Base-by-base conservation (phyloP, 2,329 filamentous ascomycete genomes). In the Xylaria sp. region DNA sequence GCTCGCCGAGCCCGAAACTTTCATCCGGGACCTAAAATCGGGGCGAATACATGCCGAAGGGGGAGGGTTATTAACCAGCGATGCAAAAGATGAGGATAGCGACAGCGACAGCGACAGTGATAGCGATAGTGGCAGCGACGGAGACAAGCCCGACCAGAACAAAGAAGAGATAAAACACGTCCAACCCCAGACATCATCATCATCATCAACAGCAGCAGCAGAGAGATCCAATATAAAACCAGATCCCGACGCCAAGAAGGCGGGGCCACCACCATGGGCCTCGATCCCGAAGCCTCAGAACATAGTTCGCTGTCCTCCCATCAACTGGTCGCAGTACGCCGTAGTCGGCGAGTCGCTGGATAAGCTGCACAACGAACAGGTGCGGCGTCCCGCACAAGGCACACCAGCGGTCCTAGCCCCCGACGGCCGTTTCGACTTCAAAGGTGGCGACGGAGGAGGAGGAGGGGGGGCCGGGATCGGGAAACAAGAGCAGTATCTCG, bases 301-400 rank as follows among this genome's bases (percentile, higher is more conserved):
- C 73, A 84, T 98, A 0, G 91, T 97, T 29, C 90, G 94, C 48
- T 93, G 91, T 82, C 95, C 95, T 9, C 92, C 93, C 9, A 91
- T 98, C 76, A 97, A 98, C 82, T 98, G 95, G 95, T 89, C 90
- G 13, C 94, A 97, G 78, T 98, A 98, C 79, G 93, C 93, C 74
- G 86, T 98, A n/a, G 90, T 96, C 2, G 94, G 93, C 58, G 91
- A 93, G 68, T 89, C 93, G 1, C 84, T 98, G 42, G 93, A 98
- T 79, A 92, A 90, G 78, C 84, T 98, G 71, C 94, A 98, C 78
- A 87, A 89, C 60, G 92, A 97, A 76, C 94, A 98, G 81, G 82
- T 90, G 61, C 81, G 83, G 58, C 86, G 88, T 63, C 94, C 93
- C 1, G 82, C 81, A 9, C 84, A 86, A 48, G 88, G 88, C 1